phyloP scores from a whole-genome alignment of 2,329 filamentous ascomycete genomes.

The Penicillium sp. region DNA sequence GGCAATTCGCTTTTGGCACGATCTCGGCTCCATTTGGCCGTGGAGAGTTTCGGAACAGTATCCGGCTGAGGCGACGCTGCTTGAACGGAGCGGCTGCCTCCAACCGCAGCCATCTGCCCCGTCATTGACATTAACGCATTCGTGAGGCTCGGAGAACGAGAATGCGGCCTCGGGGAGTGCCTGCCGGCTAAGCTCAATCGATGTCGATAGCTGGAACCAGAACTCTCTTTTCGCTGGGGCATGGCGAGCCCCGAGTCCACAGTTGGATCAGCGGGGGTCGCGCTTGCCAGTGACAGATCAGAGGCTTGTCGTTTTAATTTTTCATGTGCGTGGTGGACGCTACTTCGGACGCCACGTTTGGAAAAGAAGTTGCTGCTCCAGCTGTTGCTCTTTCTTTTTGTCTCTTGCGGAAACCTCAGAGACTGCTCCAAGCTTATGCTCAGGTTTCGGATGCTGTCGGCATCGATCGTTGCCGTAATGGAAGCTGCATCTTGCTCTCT shows the following conservation, averaged over 20 bases:
- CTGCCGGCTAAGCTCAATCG: constrained; percentile 34
- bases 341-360: constrained; percentile 36
- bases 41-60: constrained; percentile 41
- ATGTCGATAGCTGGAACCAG: constrained; percentile 28
- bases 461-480: constrained; percentile 50
- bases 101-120: constrained; percentile 42
- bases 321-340: constrained; percentile 38
- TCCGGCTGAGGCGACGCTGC: constrained; percentile 37
- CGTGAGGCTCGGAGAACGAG: constrained; percentile 35
- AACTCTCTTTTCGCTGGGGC: constrained; percentile 27
- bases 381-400: constrained; percentile 39
- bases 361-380: constrained; percentile 43
- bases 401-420: constrained; percentile 20
- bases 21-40: constrained; percentile 41
- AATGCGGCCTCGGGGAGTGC: constrained; percentile 24
- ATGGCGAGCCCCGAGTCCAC: constrained; percentile 10
- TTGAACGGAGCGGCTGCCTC: constrained; percentile 53
- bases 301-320: constrained; percentile 43
- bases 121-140: constrained; percentile 43
- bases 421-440: constrained; percentile 40
- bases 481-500: constrained; percentile 51
- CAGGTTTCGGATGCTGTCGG: constrained; percentile 42
- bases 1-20: constrained; percentile 55
- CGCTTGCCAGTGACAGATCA: constrained; percentile 26
- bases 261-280: constrained; percentile 18